Evolutionary conservation across 2,329 filamentous ascomycete genomes (phyloP), one percentile per base, ranked within the genome.

Genomic region (Ploettnerulaceae sp.): DNA sequence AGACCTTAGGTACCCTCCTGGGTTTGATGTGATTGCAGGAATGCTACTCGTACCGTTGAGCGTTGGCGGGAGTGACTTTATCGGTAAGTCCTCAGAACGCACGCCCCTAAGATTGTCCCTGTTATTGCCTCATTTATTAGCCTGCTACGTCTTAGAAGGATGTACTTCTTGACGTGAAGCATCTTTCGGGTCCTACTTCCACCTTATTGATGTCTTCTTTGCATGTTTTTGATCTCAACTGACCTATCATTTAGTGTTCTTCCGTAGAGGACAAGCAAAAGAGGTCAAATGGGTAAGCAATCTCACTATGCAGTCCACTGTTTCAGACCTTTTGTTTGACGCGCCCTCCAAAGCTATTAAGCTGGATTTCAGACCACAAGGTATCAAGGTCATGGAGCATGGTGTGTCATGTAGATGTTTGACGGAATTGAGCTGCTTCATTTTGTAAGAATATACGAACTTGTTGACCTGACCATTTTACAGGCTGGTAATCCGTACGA

Each of bases 401-500:
- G n/a, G n/a, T n/a, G n/a, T n/a, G n/a, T n/a, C n/a, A n/a, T n/a
- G n/a, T n/a, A n/a, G n/a, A n/a, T n/a, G n/a, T n/a, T n/a, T n/a
- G n/a, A n/a, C n/a, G n/a, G n/a, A n/a, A n/a, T n/a, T n/a, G n/a
- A n/a, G n/a, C n/a, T n/a, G n/a, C n/a, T n/a, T n/a, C n/a, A n/a
- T n/a, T n/a, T n/a, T n/a, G n/a, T n/a, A n/a, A n/a, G n/a, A n/a
- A n/a, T n/a, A n/a, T n/a, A n/a, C n/a, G n/a, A n/a, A n/a, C n/a
- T n/a, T n/a, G n/a, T n/a, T n/a, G n/a, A n/a, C n/a, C 38, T 41
- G 17, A 41, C 15, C 12, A n/a, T 18, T 9, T 7, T 45, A 2
- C 20, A 84, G 89, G 89, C 86, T 2, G 89, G 82, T 2, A 95
- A 89, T 58, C 88, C 88, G 0, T 90, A 93, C 58, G 84, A 93